phyloP scores from a whole-genome alignment of 169 alveolate species.

The Haemoproteus tartakovskyi region DNA sequence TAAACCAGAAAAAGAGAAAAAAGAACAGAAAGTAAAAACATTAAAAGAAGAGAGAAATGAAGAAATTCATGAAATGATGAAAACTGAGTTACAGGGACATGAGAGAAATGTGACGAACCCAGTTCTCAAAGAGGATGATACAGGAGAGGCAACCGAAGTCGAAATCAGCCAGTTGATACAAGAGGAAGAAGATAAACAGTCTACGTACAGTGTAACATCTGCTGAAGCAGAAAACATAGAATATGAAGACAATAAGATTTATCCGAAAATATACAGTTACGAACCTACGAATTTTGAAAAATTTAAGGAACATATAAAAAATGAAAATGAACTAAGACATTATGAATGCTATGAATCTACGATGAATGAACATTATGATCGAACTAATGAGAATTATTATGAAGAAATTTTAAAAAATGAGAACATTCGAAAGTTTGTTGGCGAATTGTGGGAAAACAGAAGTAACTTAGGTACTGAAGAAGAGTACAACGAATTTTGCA shows the following conservation, averaged over 20 bases:
- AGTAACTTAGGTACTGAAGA: constrained; percentile 15
- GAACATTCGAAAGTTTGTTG: constrained; percentile 34
- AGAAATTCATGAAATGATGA: neutral
- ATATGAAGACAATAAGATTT: constrained; percentile 55
- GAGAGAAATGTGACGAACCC: neutral
- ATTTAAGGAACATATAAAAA: constrained; percentile 55
- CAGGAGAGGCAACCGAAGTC: too few relatives aligned
- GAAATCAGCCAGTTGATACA: too few relatives aligned
- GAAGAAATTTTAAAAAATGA: constrained; percentile 61
- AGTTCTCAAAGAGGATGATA: too few relatives aligned
- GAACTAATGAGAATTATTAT: constrained; percentile 55
- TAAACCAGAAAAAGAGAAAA: neutral
- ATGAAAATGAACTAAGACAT: constrained; percentile 59
- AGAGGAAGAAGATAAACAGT: too few relatives aligned
- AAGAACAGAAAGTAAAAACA: too few relatives aligned
- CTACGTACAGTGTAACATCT: too few relatives aligned
- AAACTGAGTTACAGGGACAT: neutral
- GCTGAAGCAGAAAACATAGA: too few relatives aligned
- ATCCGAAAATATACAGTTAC: constrained; percentile 62
- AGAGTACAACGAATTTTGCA: constrained; percentile 41
- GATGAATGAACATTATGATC: constrained; percentile 56
- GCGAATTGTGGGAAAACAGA: constrained; percentile 60
- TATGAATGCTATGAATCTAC: constrained; percentile 62
- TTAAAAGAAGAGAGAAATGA: too few relatives aligned
- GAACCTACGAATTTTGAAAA: constrained; percentile 52